Evolutionary conservation across 2,329 filamentous ascomycete species (phyloP).

Genomic region (Xylaria arbuscula): DNA sequence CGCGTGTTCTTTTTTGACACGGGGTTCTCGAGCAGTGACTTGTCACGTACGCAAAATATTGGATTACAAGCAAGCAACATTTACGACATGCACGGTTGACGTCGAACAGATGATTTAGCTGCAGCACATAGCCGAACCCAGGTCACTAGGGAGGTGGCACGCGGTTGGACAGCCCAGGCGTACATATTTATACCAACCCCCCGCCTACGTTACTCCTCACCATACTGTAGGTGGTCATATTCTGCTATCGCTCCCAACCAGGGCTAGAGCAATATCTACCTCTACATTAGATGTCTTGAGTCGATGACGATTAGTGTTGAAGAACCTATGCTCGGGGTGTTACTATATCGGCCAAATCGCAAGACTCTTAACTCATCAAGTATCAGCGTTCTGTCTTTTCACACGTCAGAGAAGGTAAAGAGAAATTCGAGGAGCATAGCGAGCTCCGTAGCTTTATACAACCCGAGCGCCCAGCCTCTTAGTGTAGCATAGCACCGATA

Average conservation of each 20-base stretch:
- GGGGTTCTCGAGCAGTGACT: slow-evolving; percentile 1
- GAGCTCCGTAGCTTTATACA: neutral
- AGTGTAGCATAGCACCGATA: neutral
- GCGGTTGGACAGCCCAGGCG: slow-evolving; percentile 1
- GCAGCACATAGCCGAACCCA: slow-evolving; percentile 5
- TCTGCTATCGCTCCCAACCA: neutral
- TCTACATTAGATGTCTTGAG: slow-evolving; percentile 5
- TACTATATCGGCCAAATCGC: neutral
- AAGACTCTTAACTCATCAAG: neutral
- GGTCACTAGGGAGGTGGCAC: slow-evolving; percentile 1
- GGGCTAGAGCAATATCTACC: neutral
- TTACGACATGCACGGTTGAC: slow-evolving; percentile 1
- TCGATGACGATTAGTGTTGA: neutral
- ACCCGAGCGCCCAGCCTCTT: neutral
- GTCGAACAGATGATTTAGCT: neutral
- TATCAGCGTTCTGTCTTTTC: neutral
- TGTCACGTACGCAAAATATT: neutral
- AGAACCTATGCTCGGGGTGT: neutral
- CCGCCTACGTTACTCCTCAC: neutral
- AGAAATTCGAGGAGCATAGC: neutral
- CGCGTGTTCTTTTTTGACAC: neutral
- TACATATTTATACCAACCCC: slow-evolving; percentile 4
- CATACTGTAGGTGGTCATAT: neutral
- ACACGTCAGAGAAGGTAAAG: neutral
- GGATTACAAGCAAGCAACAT: slow-evolving; percentile 1